These are phyloP conservation scores for Kwoniella heveanensis DNA, from an alignment of 768 basidiomycete genomes.

Conservation along the genomic window DNA sequence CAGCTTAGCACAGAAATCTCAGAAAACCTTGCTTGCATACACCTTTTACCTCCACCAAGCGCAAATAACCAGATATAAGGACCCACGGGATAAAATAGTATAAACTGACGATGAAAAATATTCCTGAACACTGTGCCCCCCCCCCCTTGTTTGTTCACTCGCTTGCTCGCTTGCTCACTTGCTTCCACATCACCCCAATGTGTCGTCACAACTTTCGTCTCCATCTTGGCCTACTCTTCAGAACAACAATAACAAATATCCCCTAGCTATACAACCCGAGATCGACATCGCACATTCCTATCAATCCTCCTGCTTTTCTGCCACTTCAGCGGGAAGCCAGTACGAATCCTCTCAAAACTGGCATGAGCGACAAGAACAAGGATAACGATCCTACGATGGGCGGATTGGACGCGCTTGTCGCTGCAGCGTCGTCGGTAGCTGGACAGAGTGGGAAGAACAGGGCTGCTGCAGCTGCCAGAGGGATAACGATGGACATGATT, in stretches of 20 bases:
- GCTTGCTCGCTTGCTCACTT: background rate
- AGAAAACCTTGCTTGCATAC: constrained; percentile 1
- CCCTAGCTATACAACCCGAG: background rate
- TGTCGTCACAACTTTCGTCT: constrained; percentile 8
- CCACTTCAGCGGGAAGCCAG: too few relatives aligned
- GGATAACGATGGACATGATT: constrained; percentile 19
- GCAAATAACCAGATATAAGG: background rate
- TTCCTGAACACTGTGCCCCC: too few relatives aligned
- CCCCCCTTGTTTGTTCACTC: too few relatives aligned
- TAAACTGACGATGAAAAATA: too few relatives aligned
- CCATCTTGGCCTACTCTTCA: background rate
- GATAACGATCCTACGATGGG: constrained; percentile 25
- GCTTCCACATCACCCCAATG: constrained; percentile 6
- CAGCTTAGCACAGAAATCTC: too few relatives aligned
- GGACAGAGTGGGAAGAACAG: constrained; percentile 17
- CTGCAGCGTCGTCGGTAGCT: constrained; percentile 27
- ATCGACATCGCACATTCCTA: too few relatives aligned
- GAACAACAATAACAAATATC: constrained; percentile 6
- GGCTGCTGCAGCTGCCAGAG: constrained; percentile 2
- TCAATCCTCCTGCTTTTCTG: too few relatives aligned
- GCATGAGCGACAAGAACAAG: constrained; percentile 9
- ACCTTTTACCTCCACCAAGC: background rate
- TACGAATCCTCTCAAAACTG: background rate
- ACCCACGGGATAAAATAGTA: constrained; percentile 6
- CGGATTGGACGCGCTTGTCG: constrained; percentile 29